A percentile compares a stretch with the other conserved stretches of the same genome.
Conservation (phyloP, 352 stramenopile genomes). For the Plasmopara muralis region DNA sequence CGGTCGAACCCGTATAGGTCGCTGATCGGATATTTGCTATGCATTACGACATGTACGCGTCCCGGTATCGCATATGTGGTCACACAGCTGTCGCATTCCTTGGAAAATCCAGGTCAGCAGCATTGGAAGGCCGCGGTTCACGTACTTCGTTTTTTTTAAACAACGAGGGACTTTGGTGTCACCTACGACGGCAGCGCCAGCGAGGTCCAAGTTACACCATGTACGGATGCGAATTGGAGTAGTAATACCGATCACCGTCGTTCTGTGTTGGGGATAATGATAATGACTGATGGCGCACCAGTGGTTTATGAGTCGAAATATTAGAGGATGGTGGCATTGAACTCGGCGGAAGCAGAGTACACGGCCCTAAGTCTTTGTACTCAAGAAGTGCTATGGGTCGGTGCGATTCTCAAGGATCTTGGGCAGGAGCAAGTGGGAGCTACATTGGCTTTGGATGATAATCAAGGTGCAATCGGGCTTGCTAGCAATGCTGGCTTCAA, state of each 20-base stretch:
- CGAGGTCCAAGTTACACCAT: neutral
- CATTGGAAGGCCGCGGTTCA: constrained; percentile 1
- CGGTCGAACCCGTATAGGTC: too few relatives aligned
- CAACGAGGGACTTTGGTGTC: neutral
- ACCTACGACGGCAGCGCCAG: neutral
- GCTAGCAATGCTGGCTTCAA: constrained; percentile 5
- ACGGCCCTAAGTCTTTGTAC: constrained; percentile 2
- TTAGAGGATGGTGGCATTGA: neutral
- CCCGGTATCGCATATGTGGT: too few relatives aligned
- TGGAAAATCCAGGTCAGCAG: neutral
- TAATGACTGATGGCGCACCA: neutral
- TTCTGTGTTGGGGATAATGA: neutral
- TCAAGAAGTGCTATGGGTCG: constrained; percentile 3
- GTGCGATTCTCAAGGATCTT: neutral
- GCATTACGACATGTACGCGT: too few relatives aligned
- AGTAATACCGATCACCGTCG: constrained; percentile 1
- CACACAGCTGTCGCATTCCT: constrained; percentile 1
- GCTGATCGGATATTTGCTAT: too few relatives aligned
- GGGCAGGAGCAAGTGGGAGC: constrained; percentile 5
- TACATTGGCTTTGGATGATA: neutral
- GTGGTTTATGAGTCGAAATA: constrained; percentile 7
- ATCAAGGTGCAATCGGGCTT: constrained; percentile 4
- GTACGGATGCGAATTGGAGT: neutral
- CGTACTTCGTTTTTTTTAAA: neutral
- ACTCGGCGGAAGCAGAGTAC: constrained; percentile 2